Evolutionary conservation across 148 eudicot genomes (phyloP).

Genomic region (Rhododendron henanense): DNA sequence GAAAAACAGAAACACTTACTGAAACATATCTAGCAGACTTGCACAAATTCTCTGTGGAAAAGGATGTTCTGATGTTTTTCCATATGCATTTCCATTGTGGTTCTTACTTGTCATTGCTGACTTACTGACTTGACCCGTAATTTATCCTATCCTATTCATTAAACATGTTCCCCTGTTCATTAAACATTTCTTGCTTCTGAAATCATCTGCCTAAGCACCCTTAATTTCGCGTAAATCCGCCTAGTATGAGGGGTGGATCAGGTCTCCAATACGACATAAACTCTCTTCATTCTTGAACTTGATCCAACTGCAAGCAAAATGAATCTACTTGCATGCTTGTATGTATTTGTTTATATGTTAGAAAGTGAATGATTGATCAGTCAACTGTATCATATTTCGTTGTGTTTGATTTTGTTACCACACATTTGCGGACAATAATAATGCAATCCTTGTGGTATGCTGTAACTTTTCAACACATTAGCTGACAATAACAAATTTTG

Average conservation of each 20-base stretch:
- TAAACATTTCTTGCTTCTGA: conserved; percentile 51
- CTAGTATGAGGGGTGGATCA: conserved; percentile 34
- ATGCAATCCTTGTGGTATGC: not conserved
- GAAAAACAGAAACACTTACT: not conserved
- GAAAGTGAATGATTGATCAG: not conserved
- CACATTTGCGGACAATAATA: not conserved
- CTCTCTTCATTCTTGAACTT: conserved; percentile 45
- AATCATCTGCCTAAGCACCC: conserved; percentile 46
- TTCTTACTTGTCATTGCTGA: not conserved
- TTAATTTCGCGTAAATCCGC: conserved; percentile 32
- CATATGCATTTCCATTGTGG: not conserved
- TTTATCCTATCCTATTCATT: not conserved
- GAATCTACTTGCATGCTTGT: not conserved
- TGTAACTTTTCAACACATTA: not conserved
- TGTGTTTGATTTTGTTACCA: not conserved
- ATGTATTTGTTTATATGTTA: not conserved
- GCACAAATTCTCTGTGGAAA: not conserved
- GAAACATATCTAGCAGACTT: not conserved
- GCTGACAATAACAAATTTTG: not conserved
- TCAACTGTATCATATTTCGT: not conserved
- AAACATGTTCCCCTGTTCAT: not conserved
- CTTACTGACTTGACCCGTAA: not conserved
- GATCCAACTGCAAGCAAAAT: conserved; percentile 65
- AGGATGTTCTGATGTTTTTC: not conserved
- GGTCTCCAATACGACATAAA: conserved; percentile 50